Evolutionary conservation across 2,329 filamentous ascomycete species (phyloP).

Genomic region (Podosphaera xanthii): DNA sequence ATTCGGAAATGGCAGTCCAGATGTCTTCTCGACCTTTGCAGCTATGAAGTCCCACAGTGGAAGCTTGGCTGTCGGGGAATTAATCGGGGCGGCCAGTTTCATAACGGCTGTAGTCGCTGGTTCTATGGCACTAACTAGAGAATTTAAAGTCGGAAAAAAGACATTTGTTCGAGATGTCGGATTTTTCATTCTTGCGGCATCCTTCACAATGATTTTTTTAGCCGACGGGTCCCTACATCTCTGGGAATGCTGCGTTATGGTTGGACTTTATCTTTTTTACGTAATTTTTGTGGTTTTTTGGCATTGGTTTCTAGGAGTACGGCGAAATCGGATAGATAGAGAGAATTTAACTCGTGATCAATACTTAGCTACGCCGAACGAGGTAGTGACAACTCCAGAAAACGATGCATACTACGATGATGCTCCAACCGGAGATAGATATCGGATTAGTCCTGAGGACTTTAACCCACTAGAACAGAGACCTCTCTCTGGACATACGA

Average conservation of each 20-base stretch:
- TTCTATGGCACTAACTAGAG: conserved; percentile 89
- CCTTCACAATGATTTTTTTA: conserved; percentile 71
- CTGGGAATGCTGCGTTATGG: conserved; percentile 84
- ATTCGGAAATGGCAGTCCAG: conserved; percentile 91
- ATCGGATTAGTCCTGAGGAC: conserved; percentile 12
- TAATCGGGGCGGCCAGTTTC: conserved; percentile 86
- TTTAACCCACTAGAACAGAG: conserved; percentile 14
- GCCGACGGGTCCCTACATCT: conserved; percentile 62
- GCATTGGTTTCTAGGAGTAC: conserved; percentile 64
- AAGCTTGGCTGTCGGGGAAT: conserved; percentile 85
- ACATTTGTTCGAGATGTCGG: conserved; percentile 80
- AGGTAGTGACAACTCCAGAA: conserved; percentile 36
- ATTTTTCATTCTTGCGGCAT: conserved; percentile 74
- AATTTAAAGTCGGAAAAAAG: conserved; percentile 73
- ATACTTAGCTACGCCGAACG: conserved; percentile 35
- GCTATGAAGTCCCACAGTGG: conserved; percentile 94
- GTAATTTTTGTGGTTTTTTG: conserved; percentile 70
- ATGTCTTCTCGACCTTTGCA: conserved; percentile 96
- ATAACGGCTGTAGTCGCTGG: conserved; percentile 92
- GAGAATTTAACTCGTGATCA: conserved; percentile 55
- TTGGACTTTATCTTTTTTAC: conserved; percentile 76
- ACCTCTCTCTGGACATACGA: conserved; percentile 20
- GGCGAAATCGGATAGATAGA: conserved; percentile 34
- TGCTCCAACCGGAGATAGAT: conserved; percentile 17
- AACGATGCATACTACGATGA: conserved; percentile 37